Percentiles rank a stretch among this genome's conserved stretches.
These are phyloP conservation scores for Dissophora globulifera DNA, from an alignment of 192 early-diverging fungal genomes.

Conservation along the genomic window DNA sequence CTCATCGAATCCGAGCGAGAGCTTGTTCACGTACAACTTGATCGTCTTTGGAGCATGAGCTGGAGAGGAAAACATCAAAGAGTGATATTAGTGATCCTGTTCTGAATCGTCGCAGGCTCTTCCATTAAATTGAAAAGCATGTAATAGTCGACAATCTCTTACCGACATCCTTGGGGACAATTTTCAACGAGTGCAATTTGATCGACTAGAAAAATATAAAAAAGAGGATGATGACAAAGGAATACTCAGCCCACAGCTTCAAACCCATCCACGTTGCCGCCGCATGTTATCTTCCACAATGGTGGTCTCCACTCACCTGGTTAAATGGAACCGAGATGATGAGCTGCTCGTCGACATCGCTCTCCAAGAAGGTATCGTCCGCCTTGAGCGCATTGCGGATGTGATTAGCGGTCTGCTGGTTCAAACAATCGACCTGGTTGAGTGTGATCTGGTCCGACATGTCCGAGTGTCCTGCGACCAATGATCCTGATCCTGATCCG, in stretches of 20 bases:
- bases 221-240: neutral
- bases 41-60: slow-evolving; percentile 88
- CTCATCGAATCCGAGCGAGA: slow-evolving; percentile 89
- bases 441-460: slow-evolving; percentile 70
- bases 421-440: slow-evolving; percentile 85
- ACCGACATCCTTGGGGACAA: slow-evolving; percentile 61
- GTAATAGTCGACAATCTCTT: neutral
- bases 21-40: slow-evolving; percentile 86
- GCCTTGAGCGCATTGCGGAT: slow-evolving; percentile 81
- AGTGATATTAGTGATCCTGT: too few relatives aligned
- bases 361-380: slow-evolving; percentile 79
- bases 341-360: slow-evolving; percentile 96
- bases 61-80: too few relatives aligned
- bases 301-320: slow-evolving; percentile 64
- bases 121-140: too few relatives aligned
- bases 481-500: slow-evolving; percentile 26
- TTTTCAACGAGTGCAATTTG: slow-evolving; percentile 76
- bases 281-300: neutral
- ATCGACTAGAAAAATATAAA: slow-evolving; percentile 58
- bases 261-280: neutral
- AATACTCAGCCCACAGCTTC: neutral
- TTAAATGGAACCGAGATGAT: slow-evolving; percentile 90
- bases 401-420: slow-evolving; percentile 82
- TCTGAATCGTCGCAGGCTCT: too few relatives aligned
- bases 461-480: slow-evolving; percentile 64